Evolutionary conservation across 202 grass and related monocot species (phyloP).

Genomic region (Zoysia matrella): DNA sequence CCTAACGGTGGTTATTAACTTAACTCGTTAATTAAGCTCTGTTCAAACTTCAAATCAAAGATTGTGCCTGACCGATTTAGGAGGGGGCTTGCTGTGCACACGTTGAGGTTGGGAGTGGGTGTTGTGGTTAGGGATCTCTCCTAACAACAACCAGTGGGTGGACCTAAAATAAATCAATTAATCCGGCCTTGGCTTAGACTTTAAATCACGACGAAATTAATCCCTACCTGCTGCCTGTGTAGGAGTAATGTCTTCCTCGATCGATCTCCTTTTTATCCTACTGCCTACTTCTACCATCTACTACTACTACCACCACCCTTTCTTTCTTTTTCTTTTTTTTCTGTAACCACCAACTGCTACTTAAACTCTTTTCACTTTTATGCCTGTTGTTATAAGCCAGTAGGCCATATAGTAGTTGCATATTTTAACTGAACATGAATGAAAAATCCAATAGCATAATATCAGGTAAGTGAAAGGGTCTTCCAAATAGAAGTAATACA

Average conservation of each 20-base stretch:
- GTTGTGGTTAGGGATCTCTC: conserved; percentile 62
- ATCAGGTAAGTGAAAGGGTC: neutral
- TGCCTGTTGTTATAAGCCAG: neutral
- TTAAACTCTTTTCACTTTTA: conserved; percentile 46
- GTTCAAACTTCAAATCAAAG: conserved; percentile 65
- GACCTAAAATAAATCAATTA: neutral
- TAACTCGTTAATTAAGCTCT: conserved; percentile 40
- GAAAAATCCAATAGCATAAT: neutral
- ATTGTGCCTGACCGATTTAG: neutral
- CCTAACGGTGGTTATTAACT: conserved; percentile 47
- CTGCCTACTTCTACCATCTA: conserved; percentile 47
- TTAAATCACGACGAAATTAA: conserved; percentile 46
- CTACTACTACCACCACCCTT: neutral
- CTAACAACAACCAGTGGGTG: conserved; percentile 80
- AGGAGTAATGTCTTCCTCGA: neutral
- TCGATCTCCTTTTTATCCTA: conserved; percentile 44
- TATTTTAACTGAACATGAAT: conserved; percentile 22
- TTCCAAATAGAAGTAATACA: neutral
- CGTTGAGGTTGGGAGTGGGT: conserved; percentile 73
- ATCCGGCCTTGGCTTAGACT: conserved; percentile 65
- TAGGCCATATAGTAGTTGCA: neutral
- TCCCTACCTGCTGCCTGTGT: conserved; percentile 26
- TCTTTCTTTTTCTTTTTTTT: conserved; percentile 36
- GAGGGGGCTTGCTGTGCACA: conserved; percentile 55
- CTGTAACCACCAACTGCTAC: conserved; percentile 55